phyloP scores from a whole-genome alignment of 441 rosid genomes.

The Aquilaria agallochum region DNA sequence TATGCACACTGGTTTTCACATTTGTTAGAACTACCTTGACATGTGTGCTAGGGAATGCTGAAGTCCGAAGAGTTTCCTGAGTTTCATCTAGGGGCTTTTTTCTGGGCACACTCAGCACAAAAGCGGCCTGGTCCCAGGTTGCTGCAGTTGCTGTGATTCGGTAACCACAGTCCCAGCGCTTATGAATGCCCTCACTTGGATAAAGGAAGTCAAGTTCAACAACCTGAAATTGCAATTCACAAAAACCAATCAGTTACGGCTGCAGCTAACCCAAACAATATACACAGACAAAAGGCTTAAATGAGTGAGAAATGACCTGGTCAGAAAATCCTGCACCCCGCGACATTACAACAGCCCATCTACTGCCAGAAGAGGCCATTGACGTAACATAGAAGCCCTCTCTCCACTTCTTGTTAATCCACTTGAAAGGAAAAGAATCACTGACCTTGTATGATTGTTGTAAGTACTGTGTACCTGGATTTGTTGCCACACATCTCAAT shows the following conservation, averaged over 20 bases:
- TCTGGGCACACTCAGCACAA: slow-evolving; percentile 65
- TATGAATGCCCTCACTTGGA: slow-evolving; percentile 86
- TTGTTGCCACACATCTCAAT: slow-evolving; percentile 6
- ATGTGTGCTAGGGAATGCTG: slow-evolving; percentile 68
- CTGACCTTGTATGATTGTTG: slow-evolving; percentile 89
- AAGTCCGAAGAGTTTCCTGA: slow-evolving; percentile 75
- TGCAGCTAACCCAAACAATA: background rate
- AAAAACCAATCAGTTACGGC: slow-evolving; percentile 1
- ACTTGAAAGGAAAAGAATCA: slow-evolving; percentile 69
- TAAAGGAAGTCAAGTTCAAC: slow-evolving; percentile 83
- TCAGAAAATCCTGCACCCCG: slow-evolving; percentile 57
- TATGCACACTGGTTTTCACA: background rate
- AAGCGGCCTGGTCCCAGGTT: slow-evolving; percentile 77
- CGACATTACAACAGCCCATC: slow-evolving; percentile 86
- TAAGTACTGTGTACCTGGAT: slow-evolving; percentile 51
- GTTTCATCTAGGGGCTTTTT: slow-evolving; percentile 54
- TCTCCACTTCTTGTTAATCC: slow-evolving; percentile 85
- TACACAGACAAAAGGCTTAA: background rate
- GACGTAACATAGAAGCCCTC: slow-evolving; percentile 75
- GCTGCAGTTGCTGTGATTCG: slow-evolving; percentile 87
- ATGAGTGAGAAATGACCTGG: slow-evolving; percentile 37
- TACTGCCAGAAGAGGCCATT: slow-evolving; percentile 68
- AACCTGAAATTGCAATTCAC: slow-evolving; percentile 34
- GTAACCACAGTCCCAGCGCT: slow-evolving; percentile 57
- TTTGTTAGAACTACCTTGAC: slow-evolving; percentile 53